These are phyloP conservation scores for Suillus luteus DNA, from an alignment of 768 basidiomycete genomes.

Conservation along the genomic window DNA sequence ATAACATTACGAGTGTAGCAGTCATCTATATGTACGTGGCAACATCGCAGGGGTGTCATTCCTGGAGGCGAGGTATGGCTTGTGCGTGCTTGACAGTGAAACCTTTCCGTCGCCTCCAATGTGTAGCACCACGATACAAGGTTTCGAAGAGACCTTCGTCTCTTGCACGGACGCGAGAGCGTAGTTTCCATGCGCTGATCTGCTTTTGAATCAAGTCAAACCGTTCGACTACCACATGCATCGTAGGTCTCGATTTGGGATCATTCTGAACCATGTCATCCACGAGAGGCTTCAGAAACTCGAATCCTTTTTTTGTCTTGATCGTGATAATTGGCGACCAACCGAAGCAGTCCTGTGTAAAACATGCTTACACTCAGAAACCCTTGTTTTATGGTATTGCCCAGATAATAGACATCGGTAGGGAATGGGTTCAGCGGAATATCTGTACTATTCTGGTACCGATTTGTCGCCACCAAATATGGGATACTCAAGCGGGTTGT, in stretches of 20 bases:
- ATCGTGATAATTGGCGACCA: background rate
- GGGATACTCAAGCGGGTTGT: conserved; percentile 27
- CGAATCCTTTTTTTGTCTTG: conserved; percentile 17
- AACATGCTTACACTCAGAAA: conserved; percentile 32
- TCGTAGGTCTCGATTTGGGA: conserved; percentile 23
- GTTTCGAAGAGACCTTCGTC: conserved; percentile 14
- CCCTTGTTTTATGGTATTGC: conserved; percentile 37
- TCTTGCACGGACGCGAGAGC: conserved; percentile 28
- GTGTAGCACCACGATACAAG: conserved; percentile 15
- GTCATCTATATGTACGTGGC: too few relatives aligned
- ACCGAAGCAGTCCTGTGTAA: too few relatives aligned
- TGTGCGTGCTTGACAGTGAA: conserved; percentile 10
- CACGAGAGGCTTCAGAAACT: conserved; percentile 27
- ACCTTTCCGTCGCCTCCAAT: conserved; percentile 29
- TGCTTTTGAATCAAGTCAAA: conserved; percentile 18
- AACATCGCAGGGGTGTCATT: background rate
- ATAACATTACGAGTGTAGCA: too few relatives aligned
- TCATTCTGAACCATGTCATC: conserved; percentile 26
- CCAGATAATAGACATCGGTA: conserved; percentile 47
- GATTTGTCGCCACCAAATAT: conserved; percentile 45
- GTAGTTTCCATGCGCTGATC: conserved; percentile 21
- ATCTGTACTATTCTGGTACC: conserved; percentile 28
- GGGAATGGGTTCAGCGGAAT: conserved; percentile 40
- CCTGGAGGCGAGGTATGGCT: background rate
- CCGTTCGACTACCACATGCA: conserved; percentile 24